Evolutionary conservation across 1,139 yeast genomes (phyloP), one percentile per base, ranked within the genome.

Genomic region (Pneumocystis canis): DNA sequence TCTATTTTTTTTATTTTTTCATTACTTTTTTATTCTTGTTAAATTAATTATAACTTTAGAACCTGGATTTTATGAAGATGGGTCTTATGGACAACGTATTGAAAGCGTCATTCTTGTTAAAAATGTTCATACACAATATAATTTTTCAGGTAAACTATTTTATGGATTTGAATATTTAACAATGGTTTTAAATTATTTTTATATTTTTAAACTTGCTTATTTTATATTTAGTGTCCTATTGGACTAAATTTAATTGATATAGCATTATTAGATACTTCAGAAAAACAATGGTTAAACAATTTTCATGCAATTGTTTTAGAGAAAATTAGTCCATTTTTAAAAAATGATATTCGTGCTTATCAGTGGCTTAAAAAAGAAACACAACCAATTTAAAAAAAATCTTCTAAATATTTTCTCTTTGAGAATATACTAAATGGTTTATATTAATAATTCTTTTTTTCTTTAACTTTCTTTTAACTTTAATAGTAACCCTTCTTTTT

Each of bases 51-150:
- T 35, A 32, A 40, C 25, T 11, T n/a, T 6, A 32, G 99, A 94
- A 74, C 99, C 99, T 0, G 98, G 99, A 0, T 92, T 78, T 74
- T 94, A 94, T 73, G 88, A 89, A 73, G 95, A 87, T 67, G 96
- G 94, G 18, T 85, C 85, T 67, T 94, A 86, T 73, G 99, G 99
- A 65, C 87, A 92, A 66, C 82, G 99, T 71, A 85, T 92, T 67
- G 99, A 94, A 73, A 89, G 87, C 71, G 74, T 89, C 70, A 78
- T 87, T 74, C 82, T 80, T 61, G 85, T 84, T 57, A 79, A 78
- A 69, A 82, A 80, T 63, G 76, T 78, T 63, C 77, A 79, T 31
- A 75, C 77, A 54, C 69, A 69, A 41, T 66, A 70, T 67, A 68
- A 70, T 58, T 75, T 73, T 70, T 83, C 80, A 63, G 87, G 82